Conservation (phyloP, 768 basidiomycete genomes). For the Lentinula edodes region DNA sequence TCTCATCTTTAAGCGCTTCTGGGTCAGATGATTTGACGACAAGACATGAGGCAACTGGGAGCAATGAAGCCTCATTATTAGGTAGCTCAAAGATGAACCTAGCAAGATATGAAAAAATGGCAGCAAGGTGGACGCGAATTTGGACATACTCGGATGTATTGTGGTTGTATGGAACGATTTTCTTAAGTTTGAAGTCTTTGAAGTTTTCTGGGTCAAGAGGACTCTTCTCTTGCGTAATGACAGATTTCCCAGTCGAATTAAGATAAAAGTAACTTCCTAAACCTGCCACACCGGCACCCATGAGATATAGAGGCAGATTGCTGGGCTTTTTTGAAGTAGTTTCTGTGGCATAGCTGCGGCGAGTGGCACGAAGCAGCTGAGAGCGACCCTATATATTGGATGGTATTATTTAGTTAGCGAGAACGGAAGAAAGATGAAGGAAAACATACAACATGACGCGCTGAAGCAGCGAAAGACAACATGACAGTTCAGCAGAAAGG, state of each 20-base stretch:
- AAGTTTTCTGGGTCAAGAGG: slow-evolving; percentile 74
- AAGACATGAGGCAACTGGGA: slow-evolving; percentile 76
- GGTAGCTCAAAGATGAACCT: slow-evolving; percentile 82
- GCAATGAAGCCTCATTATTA: slow-evolving; percentile 67
- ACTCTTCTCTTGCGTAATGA: slow-evolving; percentile 51
- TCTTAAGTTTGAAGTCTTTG: slow-evolving; percentile 77
- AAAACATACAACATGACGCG: slow-evolving; percentile 37
- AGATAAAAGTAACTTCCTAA: slow-evolving; percentile 49
- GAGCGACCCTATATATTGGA: slow-evolving; percentile 4
- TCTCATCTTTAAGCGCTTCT: slow-evolving; percentile 57
- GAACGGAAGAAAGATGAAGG: not conserved
- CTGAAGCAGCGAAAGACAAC: slow-evolving; percentile 42
- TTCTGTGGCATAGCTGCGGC: slow-evolving; percentile 25
- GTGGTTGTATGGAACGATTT: slow-evolving; percentile 86
- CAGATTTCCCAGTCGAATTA: slow-evolving; percentile 21
- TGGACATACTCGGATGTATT: slow-evolving; percentile 70
- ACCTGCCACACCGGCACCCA: slow-evolving; percentile 41
- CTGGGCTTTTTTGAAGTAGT: slow-evolving; percentile 38
- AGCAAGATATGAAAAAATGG: not conserved
- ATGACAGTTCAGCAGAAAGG: slow-evolving; percentile 3
- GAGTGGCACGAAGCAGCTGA: not conserved
- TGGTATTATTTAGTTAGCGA: not conserved
- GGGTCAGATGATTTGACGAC: slow-evolving; percentile 70
- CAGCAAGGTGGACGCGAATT: not conserved
- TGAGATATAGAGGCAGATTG: slow-evolving; percentile 43